phyloP scores from a whole-genome alignment of 345 rosid species.

The Populus simonii region DNA sequence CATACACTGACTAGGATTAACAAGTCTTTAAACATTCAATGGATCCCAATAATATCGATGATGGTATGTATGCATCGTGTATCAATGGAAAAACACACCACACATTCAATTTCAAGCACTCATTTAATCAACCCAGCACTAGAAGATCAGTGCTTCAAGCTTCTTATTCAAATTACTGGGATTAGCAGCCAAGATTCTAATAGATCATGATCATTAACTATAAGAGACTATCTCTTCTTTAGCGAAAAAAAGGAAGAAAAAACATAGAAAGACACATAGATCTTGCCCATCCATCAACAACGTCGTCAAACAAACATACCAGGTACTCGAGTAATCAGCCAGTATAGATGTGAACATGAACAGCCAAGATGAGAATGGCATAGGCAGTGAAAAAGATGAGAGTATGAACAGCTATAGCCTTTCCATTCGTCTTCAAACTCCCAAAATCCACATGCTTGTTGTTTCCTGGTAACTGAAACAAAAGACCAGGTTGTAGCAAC shows the following conservation, averaged over 20 bases:
- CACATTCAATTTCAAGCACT: not conserved
- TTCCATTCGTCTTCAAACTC: constrained; percentile 90
- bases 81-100: not conserved
- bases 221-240: not conserved
- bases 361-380: constrained; percentile 71
- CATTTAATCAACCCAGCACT: not conserved
- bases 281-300: not conserved
- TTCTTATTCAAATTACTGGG: not conserved
- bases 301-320: not conserved
- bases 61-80: not conserved
- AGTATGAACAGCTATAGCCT: constrained; percentile 77
- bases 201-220: not conserved
- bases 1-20: not conserved
- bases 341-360: constrained; percentile 82
- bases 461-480: constrained; percentile 75
- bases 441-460: constrained; percentile 58
- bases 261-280: not conserved
- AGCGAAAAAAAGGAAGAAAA: not conserved
- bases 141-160: not conserved
- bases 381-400: constrained; percentile 77
- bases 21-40: not conserved
- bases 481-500: constrained; percentile 77
- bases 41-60: not conserved
- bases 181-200: not conserved
- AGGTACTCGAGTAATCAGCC: constrained; percentile 31